These are phyloP conservation scores for Citrus glauca DNA, from an alignment of 345 rosid genomes.

Conservation along the genomic window DNA sequence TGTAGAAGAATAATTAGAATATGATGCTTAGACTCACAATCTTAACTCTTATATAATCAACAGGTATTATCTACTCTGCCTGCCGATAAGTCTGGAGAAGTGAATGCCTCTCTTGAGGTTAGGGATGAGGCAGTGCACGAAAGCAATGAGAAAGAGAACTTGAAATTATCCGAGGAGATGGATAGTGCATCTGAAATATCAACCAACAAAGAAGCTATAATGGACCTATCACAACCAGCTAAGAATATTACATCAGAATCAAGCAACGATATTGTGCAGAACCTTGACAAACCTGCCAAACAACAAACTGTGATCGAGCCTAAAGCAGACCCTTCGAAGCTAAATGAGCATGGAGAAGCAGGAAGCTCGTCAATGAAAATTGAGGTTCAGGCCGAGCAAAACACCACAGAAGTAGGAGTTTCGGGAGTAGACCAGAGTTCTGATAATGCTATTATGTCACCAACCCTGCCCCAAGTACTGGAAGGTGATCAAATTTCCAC, in stretches of 20 bases:
- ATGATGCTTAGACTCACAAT: background rate
- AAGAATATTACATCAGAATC: conserved; percentile 26
- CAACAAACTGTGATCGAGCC: background rate
- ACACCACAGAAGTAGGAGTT: conserved; percentile 22
- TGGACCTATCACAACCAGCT: conserved; percentile 15
- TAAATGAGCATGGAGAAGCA: background rate
- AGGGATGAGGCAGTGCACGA: conserved; percentile 9
- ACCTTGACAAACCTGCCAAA: conserved; percentile 5
- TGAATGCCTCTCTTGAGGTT: conserved; percentile 20
- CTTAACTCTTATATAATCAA: conserved; percentile 8
- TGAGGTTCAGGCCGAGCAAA: conserved; percentile 13
- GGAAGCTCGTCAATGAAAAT: background rate
- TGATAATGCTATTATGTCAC: conserved; percentile 14
- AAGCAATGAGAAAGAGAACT: background rate
- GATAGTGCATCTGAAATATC: conserved; percentile 12
- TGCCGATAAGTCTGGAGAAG: conserved; percentile 24
- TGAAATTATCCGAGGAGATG: background rate
- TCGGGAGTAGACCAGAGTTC: conserved; percentile 18
- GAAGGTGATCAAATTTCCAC: conserved; percentile 17
- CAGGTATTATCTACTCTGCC: conserved; percentile 32
- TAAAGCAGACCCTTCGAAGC: conserved; percentile 9
- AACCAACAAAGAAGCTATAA: background rate
- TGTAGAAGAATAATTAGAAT: background rate
- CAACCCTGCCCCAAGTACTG: conserved; percentile 8
- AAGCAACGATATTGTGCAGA: background rate